These are phyloP conservation scores for Lolium rigidum DNA, from an alignment of 176 grass and related monocot species.

Conservation along the genomic window DNA sequence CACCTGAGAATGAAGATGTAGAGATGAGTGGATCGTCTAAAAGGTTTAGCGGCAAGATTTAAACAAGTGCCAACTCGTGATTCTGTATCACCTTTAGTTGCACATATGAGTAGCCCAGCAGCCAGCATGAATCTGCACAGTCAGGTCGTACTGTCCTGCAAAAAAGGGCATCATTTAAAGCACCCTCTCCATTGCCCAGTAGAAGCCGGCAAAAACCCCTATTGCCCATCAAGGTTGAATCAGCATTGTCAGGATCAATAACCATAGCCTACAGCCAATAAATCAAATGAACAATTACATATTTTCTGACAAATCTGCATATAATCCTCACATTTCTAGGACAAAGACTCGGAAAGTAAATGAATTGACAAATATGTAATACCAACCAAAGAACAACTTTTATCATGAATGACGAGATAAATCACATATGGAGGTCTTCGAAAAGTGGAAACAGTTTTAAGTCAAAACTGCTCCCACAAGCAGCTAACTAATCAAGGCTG, in stretches of 20 bases:
- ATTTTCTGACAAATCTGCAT: neutral
- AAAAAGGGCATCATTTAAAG: neutral
- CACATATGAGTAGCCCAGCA: conserved; percentile 4
- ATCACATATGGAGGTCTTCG: neutral
- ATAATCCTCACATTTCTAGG: neutral
- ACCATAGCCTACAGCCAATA: neutral
- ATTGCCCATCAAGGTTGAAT: neutral
- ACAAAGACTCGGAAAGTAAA: neutral
- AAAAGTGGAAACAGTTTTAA: neutral
- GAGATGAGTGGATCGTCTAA: neutral
- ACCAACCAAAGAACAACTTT: neutral
- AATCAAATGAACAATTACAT: neutral
- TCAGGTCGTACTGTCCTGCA: neutral
- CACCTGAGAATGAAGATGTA: conserved; percentile 30
- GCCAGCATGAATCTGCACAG: neutral
- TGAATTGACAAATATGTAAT: neutral
- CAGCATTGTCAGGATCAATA: neutral
- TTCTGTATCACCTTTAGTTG: conserved; percentile 1
- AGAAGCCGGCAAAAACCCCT: neutral
- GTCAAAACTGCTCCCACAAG: neutral
- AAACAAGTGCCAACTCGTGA: neutral
- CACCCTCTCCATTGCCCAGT: neutral
- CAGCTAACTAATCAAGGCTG: neutral
- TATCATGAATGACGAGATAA: neutral
- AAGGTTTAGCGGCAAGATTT: neutral